Evolutionary conservation across 1,139 yeast species (phyloP).

Genomic region (Pichia sp.): DNA sequence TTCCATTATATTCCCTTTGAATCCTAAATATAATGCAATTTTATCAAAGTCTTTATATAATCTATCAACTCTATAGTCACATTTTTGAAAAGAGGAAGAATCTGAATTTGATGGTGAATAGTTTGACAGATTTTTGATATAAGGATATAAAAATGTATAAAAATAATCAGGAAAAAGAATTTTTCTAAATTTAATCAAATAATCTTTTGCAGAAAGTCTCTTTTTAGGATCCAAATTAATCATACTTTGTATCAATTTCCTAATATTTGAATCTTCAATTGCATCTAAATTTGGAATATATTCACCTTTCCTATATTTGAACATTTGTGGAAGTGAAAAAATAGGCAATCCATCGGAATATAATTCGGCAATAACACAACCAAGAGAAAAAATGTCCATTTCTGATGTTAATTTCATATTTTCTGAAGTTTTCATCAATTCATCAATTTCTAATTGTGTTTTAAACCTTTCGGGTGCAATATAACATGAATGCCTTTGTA

Average conservation of each 20-base stretch:
- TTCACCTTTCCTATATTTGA: constrained; percentile 70
- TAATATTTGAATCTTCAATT: constrained; percentile 45
- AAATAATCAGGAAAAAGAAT: constrained; percentile 66
- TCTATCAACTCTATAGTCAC: constrained; percentile 56
- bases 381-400: constrained; percentile 87
- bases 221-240: constrained; percentile 54
- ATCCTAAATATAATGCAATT: constrained; percentile 44
- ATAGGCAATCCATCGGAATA: constrained; percentile 82
- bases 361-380: constrained; percentile 89
- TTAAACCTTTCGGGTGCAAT: constrained; percentile 91
- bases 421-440: constrained; percentile 27
- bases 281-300: constrained; percentile 55
- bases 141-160: constrained; percentile 63
- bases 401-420: constrained; percentile 45
- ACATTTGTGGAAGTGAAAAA: constrained; percentile 79
- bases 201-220: constrained; percentile 50
- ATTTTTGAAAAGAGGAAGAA: constrained; percentile 28
- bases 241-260: constrained; percentile 55
- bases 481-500: constrained; percentile 81
- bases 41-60: constrained; percentile 52
- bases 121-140: constrained; percentile 42
- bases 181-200: constrained; percentile 46
- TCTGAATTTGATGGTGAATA: constrained; percentile 17
- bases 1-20: constrained; percentile 26
- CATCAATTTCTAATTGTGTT: constrained; percentile 27